Base-by-base conservation (phyloP, 2,329 filamentous ascomycete genomes). In the Penicillium verrucosum region DNA sequence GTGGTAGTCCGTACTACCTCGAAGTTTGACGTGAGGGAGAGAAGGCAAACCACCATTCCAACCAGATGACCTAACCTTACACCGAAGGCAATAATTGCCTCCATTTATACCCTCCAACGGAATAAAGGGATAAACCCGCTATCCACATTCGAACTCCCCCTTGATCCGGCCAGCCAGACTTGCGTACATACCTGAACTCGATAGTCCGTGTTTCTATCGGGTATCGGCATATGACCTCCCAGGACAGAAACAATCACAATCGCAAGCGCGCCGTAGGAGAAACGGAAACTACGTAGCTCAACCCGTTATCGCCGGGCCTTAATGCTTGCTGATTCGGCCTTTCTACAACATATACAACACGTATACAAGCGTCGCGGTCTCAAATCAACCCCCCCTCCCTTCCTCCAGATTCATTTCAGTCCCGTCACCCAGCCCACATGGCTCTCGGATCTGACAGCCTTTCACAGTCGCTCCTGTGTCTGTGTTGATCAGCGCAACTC, bases 21-120 rank as follows among this genome's bases (percentile, higher is more conserved):
- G n/a, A 18, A 29, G 23, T 16, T 56, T 12, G 47, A 52, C 21
- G 54, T 52, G 54, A 56, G 54, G 54, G 54, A 37, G 27, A 40
- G 27, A 46, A 41, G 48, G 36, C 38, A 50, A 51, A 46, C 14
- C 8, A 14, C 12, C 54, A 56, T 52, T 52, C 41, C 40, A 52
- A 21, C 29, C 14, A 30, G n/a, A 16, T 32, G 10, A 18, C 8
- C 16, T 40, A 7, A 30, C 29, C 34, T 30, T 47, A 16, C 4
- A 32, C 23, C 16, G 6, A 25, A 47, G 4, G 10, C n/a, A 53
- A 47, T 32, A 23, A 48, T 38, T 40, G 25, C 21, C 12, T 16
- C 29, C 41, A 12, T 21, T 29, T 38, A 14, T 40, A 18, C 10
- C 5, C 29, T 27, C 12, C 12, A 45, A 41, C 7, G 16, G 21